Conservation (phyloP, 371 early-diverging fungal species). For the Mortierella sp. region DNA sequence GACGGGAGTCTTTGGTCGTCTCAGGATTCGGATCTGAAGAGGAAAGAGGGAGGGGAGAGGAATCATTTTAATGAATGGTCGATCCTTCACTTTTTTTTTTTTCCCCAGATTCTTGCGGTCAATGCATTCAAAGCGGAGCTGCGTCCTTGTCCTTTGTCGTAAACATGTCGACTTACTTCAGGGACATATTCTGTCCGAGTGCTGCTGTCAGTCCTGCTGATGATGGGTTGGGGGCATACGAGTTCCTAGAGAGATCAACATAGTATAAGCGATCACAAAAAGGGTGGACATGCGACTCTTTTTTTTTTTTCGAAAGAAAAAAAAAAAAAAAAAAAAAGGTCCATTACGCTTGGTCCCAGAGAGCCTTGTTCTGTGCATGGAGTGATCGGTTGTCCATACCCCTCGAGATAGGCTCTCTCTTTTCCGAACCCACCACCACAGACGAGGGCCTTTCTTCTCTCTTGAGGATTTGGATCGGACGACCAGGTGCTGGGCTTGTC, state of each 20-base stretch:
- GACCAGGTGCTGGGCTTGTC: too few relatives aligned
- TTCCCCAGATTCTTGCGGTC: neutral
- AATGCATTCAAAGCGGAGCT: too few relatives aligned
- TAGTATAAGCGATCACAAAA: neutral
- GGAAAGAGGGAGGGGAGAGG: neutral
- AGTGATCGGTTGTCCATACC: slow-evolving; percentile 6
- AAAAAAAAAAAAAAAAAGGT: neutral
- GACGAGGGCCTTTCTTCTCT: too few relatives aligned
- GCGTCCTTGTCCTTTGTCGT: too few relatives aligned
- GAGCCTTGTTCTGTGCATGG: slow-evolving; percentile 24
- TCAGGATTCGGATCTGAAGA: slow-evolving; percentile 38
- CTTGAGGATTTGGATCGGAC: too few relatives aligned
- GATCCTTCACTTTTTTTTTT: neutral
- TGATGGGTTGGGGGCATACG: slow-evolving; percentile 36
- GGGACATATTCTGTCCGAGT: slow-evolving; percentile 47
- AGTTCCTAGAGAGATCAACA: slow-evolving; percentile 20
- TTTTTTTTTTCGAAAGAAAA: neutral
- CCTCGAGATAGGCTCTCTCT: neutral
- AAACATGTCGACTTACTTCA: too few relatives aligned
- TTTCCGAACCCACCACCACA: too few relatives aligned
- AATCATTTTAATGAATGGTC: neutral
- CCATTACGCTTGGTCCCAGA: slow-evolving; percentile 41
- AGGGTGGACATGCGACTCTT: neutral
- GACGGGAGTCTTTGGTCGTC: slow-evolving; percentile 43
- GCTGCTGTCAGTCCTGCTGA: slow-evolving; percentile 22